Base-by-base conservation (phyloP, 2,329 filamentous ascomycete species). In the Decorospora gaudefroyi region DNA sequence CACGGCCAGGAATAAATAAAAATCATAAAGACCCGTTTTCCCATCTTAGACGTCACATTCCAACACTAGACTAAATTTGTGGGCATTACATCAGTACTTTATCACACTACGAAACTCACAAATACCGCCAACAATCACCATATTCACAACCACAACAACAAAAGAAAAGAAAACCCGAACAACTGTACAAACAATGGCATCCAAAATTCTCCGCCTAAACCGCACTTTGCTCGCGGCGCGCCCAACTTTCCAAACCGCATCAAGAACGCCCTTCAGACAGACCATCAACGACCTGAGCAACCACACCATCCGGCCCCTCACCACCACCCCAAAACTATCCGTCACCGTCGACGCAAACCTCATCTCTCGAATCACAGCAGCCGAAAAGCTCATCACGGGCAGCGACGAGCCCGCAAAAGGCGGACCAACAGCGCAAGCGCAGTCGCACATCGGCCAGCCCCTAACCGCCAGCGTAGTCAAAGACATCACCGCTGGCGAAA, bases 401-500 rank as follows among this genome's bases (percentile, higher is more conserved):
- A 51, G 63, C 42, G 57, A 62, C 4, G 40, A 58, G 6, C 72
- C 72, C 6, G 59, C 67, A 2, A 57, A 61, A 37, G 66, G 65
- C 5, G 73, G 73, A 1, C 73, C 72, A 1, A 75, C 72, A 0
- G 71, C 73, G 3, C 62, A 65, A 32, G 72, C 72, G 0, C 72
- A 76, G 53, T 65, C 64, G 27, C 72, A 75, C 41, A 56, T 42
- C 13, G 59, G 59, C 30, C 46, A 61, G 21, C 38, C 51, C 23
- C 66, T 75, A 32, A 70, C 61, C 11, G 40, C 59, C 2, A 38
- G 69, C 43, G 62, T 64, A 30, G 53, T 75, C 1, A 67, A 69
- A 45, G 71, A 73, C 45, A 74, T 75, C 49, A 73, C 69, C 6
- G 62, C 66, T 28, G 72, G 69, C 8, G 72, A 75, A 61, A 70